Evolutionary conservation across 805 yeast species (phyloP), one percentile per base, ranked within the genome.

Genomic region (Candida sanyiensis): DNA sequence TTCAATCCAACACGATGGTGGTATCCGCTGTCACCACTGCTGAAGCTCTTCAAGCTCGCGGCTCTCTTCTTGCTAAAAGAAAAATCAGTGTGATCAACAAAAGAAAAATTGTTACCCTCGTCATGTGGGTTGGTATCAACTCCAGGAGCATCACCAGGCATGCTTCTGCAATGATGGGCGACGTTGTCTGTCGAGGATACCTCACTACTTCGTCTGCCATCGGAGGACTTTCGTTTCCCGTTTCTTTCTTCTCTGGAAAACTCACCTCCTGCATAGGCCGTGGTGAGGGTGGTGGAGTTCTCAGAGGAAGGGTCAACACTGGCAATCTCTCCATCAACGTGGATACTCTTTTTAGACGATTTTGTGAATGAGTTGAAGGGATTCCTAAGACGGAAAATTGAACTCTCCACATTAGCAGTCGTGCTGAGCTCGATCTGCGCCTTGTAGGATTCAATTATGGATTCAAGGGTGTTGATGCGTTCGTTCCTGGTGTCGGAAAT

Each of bases 401-500:
- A 43, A 40, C 8, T 13, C 31, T 28, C 42, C 13, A 23, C 30
- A 27, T 10, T 40, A 43, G 29, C 42, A 42, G 11, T 29, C 32
- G 16, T 40, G 20, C 8, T 43, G 12, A 6, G 32, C 19, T 39
- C 42, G 11, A 30, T 12, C 27, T 39, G 42, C 49, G 16, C 12
- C 43, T 74, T 76, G 43, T 79, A 75, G n/a, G 72, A 73, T 25
- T 59, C 58, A 38, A 80, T 59, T 24, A 73, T 57, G 10, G 48
- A 43, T 45, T 79, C 80, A 34, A 83, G 62, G 22, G 72, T 67
- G 38, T 66, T 64, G 35, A 83, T 80, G 35, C 82, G 67, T 37
- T 66, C 67, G 42, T 73, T 74, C 39, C 86, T 69, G 13, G 75
- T 61, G 15, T 73, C 78, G 22, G 80, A 70, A 42, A 81, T 68